Conservation (phyloP, 805 yeast species). For the Helenozyma rhizophorensis region DNA sequence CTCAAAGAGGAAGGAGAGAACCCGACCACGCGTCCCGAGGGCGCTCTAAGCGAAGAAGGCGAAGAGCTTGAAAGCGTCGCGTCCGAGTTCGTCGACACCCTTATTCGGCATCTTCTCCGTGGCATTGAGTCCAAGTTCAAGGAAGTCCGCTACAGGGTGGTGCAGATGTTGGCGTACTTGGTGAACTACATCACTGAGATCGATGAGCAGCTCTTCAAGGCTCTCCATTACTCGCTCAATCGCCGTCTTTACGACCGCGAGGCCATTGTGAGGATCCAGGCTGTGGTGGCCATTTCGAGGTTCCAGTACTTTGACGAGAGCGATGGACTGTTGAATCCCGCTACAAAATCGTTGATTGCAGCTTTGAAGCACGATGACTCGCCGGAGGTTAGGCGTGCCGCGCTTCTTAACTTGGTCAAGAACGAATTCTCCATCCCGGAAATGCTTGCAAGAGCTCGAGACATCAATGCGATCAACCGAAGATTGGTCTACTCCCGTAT, state of each 20-base stretch:
- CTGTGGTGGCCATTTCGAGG: slow-evolving; percentile 72
- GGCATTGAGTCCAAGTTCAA: slow-evolving; percentile 77
- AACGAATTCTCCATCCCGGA: slow-evolving; percentile 48
- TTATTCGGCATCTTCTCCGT: slow-evolving; percentile 64
- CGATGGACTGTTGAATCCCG: slow-evolving; percentile 16
- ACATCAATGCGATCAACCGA: slow-evolving; percentile 66
- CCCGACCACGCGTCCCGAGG: slow-evolving; percentile 12
- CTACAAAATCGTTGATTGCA: slow-evolving; percentile 30
- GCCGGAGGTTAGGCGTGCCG: slow-evolving; percentile 87
- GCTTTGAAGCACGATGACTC: slow-evolving; percentile 73
- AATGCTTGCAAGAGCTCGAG: slow-evolving; percentile 79
- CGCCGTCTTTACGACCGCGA: slow-evolving; percentile 74
- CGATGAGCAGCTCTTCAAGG: slow-evolving; percentile 65
- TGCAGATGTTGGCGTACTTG: slow-evolving; percentile 67
- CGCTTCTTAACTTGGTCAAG: slow-evolving; percentile 64
- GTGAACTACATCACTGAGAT: slow-evolving; percentile 72
- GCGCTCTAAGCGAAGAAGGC: slow-evolving; percentile 28
- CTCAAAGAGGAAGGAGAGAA: slow-evolving; percentile 27
- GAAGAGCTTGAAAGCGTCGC: slow-evolving; percentile 38
- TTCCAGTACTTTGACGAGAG: slow-evolving; percentile 51
- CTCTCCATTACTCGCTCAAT: slow-evolving; percentile 55
- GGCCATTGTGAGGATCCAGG: slow-evolving; percentile 74
- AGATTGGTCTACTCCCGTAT: slow-evolving; percentile 66
- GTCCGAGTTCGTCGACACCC: slow-evolving; percentile 51
- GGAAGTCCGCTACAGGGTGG: slow-evolving; percentile 74